Evolutionary conservation across 306 rosid species (phyloP), one percentile per base, ranked within the genome.

Genomic region (Canavalia gladiata): DNA sequence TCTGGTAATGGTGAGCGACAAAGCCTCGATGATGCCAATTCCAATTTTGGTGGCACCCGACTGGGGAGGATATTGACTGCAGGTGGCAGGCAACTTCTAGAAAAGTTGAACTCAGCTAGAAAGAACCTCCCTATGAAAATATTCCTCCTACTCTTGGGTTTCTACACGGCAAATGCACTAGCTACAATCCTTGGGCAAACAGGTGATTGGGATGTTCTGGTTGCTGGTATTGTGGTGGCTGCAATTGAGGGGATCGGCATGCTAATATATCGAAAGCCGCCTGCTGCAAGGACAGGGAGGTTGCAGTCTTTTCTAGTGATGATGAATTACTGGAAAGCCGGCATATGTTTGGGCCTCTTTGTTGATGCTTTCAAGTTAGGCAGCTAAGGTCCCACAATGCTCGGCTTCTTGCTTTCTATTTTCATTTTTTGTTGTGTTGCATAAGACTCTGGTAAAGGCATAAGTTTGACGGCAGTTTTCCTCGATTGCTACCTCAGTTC

Each of bases 121-220:
- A 95, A 88, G 86, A 95, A 95, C 83, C 55, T 95, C 33, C 98
- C 99, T 3, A 82, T 87, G 97, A 95, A 95, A 84, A 45, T 91
- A 84, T 93, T 95, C 88, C 87, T 95, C 78, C 90, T 95, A 80
- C 98, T 95, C 74, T 82, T 95, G 82, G 99, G 99, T 76, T 93
- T 95, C 97, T 95, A 95, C 88, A 95, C 99, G 0, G 99, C 99
- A 11, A 95, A 95, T 75, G 99, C 98, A 18, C 80, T 93, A 73
- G 98, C 97, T 75, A 95, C 99, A 29, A 95, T 95, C 90, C 99
- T 95, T 2, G 99, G 99, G 47, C 99, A 95, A 86, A 95, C 99
- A 0, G 99, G 98, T 37, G 99, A 93, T 66, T 95, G 99, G 99
- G 98, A 95, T 78, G 98, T 95, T 81, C 85, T 93, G 81, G 99